A percentile compares a stretch with the other conserved stretches of the same genome.
phyloP scores from a whole-genome alignment of 306 rosid species.

The Canavalia ensiformis region DNA sequence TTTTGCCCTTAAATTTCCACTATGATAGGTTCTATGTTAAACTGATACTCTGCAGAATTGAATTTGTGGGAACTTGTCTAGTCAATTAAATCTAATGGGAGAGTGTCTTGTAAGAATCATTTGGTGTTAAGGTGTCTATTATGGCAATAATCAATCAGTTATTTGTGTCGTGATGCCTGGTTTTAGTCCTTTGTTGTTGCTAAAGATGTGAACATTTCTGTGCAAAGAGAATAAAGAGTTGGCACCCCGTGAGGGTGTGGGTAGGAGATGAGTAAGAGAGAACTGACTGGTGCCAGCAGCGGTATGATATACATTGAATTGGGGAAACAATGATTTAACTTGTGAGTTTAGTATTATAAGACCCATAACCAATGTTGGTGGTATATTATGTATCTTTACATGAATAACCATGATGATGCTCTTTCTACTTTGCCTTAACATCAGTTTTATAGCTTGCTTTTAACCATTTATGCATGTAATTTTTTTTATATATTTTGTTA shows the following conservation, averaged over 20 bases:
- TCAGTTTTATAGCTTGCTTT: constrained; percentile 10
- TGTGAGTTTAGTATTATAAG: not conserved
- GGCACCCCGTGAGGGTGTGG: not conserved
- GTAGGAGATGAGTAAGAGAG: not conserved
- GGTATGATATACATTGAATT: constrained; percentile 5
- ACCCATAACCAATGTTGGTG: not conserved
- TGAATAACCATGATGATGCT: constrained; percentile 28
- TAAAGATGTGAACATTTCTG: constrained; percentile 14
- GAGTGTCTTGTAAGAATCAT: constrained; percentile 22
- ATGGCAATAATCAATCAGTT: constrained; percentile 17
- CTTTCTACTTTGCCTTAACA: constrained; percentile 14
- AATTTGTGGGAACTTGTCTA: constrained; percentile 13
- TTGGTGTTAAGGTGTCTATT: constrained; percentile 1
- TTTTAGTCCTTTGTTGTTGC: constrained; percentile 19
- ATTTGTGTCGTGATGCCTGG: not conserved
- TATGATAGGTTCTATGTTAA: constrained; percentile 11
- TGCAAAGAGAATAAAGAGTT: constrained; percentile 6
- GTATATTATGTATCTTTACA: constrained; percentile 23
- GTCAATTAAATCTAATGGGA: not conserved
- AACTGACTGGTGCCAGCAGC: not conserved
- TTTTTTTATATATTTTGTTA: constrained; percentile 11
- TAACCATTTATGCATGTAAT: constrained; percentile 18
- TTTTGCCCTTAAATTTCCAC: not conserved
- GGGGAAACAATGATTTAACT: constrained; percentile 28
- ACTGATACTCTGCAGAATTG: not conserved